Conservation (phyloP, 176 grass and related monocot species). For the Carex scoparia region DNA sequence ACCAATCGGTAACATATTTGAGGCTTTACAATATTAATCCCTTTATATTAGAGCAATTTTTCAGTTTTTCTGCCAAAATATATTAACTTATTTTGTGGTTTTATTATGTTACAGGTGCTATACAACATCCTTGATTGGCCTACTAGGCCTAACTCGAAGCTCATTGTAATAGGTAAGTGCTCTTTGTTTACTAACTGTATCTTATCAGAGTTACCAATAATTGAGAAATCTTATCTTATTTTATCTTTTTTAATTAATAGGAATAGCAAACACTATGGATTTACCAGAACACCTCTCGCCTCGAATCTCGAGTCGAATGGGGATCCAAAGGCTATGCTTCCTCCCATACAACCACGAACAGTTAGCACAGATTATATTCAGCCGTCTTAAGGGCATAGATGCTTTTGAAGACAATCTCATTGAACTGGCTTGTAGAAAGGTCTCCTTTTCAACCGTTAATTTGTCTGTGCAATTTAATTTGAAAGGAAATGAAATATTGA, state of each 20-base stretch:
- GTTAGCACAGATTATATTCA: constrained; percentile 85
- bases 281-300: constrained; percentile 89
- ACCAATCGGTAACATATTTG: constrained; percentile 76
- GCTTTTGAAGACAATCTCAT: constrained; percentile 94
- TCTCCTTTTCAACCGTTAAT: constrained; percentile 14
- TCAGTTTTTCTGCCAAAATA: background rate
- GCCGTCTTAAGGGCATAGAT: constrained; percentile 75
- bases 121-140: constrained; percentile 99
- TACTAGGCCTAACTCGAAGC: constrained; percentile 73
- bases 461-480: constrained; percentile 6
- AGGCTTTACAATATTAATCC: background rate
- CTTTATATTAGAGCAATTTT: background rate
- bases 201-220: constrained; percentile 5
- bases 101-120: constrained; percentile 50
- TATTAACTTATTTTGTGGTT: background rate
- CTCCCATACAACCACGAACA: constrained; percentile 81
- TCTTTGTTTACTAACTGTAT: constrained; percentile 22
- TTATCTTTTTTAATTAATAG: constrained; percentile 41
- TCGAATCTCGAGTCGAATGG: constrained; percentile 98
- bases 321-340: constrained; percentile 87
- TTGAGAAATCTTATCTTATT: constrained; percentile 26
- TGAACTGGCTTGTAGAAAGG: constrained; percentile 98
- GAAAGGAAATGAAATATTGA: background rate
- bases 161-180: constrained; percentile 79
- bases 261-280: constrained; percentile 98